Evolutionary conservation across 306 rosid genomes (phyloP).

Genomic region (Cicer chorassanicum): DNA sequence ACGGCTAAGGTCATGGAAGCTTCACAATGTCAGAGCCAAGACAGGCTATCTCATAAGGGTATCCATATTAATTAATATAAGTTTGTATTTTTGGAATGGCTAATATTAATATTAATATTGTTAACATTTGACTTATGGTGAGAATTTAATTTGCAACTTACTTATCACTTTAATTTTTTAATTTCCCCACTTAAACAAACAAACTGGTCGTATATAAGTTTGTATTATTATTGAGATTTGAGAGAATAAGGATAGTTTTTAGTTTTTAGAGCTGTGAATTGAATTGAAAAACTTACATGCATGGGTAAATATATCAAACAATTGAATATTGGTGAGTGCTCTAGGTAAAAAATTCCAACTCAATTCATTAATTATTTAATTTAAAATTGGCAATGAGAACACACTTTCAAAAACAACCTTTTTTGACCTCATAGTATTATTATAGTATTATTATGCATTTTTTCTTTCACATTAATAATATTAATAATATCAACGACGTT

Average conservation of each 20-base stretch:
- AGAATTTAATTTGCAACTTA: too few relatives aligned
- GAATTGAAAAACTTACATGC: not conserved
- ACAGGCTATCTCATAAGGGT: constrained; percentile 56
- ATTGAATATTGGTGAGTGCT: not conserved
- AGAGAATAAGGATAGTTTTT: constrained; percentile 9
- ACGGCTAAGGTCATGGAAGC: constrained; percentile 60
- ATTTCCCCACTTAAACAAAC: too few relatives aligned
- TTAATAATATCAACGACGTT: too few relatives aligned
- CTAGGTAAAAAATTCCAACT: not conserved
- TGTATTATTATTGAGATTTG: constrained; percentile 23
- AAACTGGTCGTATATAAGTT: too few relatives aligned
- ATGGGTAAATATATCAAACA: too few relatives aligned
- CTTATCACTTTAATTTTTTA: too few relatives aligned
- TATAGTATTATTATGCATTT: not conserved
- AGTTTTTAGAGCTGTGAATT: not conserved
- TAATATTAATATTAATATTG: too few relatives aligned
- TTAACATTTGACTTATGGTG: too few relatives aligned
- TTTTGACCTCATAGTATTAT: not conserved
- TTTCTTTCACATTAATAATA: too few relatives aligned
- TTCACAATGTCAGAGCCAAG: constrained; percentile 64
- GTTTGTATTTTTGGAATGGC: not conserved
- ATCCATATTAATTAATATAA: constrained; percentile 38
- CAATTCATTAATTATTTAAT: not conserved
- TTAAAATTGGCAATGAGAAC: not conserved
- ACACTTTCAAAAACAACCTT: not conserved